A percentile compares a stretch with the other conserved stretches of the same genome.
Conservation (phyloP, 192 early-diverging fungal genomes). For the Coemansia interrupta region DNA sequence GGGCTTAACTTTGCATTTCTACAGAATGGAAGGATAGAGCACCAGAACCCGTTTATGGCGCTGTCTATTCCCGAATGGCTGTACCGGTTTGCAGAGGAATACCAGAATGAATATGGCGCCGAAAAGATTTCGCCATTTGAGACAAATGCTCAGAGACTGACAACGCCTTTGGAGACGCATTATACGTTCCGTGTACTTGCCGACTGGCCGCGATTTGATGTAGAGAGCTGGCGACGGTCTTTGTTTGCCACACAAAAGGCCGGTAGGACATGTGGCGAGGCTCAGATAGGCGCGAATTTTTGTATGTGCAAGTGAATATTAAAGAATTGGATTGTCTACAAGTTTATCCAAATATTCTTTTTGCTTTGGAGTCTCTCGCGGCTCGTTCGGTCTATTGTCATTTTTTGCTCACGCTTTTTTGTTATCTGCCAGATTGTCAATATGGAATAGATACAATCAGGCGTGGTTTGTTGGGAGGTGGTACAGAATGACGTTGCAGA, state of each 20-base stretch:
- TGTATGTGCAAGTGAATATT: slow-evolving; percentile 30
- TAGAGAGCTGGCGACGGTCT: slow-evolving; percentile 23
- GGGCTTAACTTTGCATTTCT: slow-evolving; percentile 44
- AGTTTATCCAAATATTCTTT: background rate
- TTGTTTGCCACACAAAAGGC: slow-evolving; percentile 30
- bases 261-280: slow-evolving; percentile 34
- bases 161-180: slow-evolving; percentile 39
- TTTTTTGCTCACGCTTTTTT: background rate
- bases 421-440: background rate
- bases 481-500: no score
- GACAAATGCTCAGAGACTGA: slow-evolving; percentile 42
- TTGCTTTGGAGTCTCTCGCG: no score
- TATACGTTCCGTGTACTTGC: slow-evolving; percentile 41
- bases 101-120: slow-evolving; percentile 10
- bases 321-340: background rate
- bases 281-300: slow-evolving; percentile 30
- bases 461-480: no score
- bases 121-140: slow-evolving; percentile 26
- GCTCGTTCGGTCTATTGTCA: background rate
- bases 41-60: slow-evolving; percentile 44
- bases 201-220: slow-evolving; percentile 33
- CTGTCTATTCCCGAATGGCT: slow-evolving; percentile 39
- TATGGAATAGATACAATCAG: no score
- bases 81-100: slow-evolving; percentile 25
- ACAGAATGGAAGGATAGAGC: slow-evolving; percentile 44